A percentile compares a stretch with the other conserved stretches of the same genome.
phyloP scores from a whole-genome alignment of 208 protist genomes.

The Novymonas esmeraldas region DNA sequence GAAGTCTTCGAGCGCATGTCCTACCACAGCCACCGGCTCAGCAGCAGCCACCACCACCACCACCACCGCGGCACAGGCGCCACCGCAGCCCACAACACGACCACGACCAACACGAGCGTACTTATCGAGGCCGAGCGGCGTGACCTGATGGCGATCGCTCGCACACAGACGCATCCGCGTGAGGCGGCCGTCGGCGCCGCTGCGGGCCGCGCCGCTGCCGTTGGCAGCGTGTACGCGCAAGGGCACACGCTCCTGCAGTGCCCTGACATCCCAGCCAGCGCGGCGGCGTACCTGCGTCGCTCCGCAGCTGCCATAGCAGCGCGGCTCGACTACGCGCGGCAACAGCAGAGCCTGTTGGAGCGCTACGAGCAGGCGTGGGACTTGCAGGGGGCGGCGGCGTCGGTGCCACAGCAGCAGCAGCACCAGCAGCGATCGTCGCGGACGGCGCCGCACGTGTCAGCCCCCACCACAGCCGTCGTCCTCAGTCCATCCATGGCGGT shows the following conservation, averaged over 20 bases:
- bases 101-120: constrained; percentile 22
- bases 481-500: neutral
- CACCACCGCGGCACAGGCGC: neutral
- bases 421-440: neutral
- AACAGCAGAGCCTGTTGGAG: constrained; percentile 8
- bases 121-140: constrained; percentile 28
- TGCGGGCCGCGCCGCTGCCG: neutral
- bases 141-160: constrained; percentile 16
- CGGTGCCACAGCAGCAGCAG: neutral
- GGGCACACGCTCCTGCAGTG: constrained; percentile 27
- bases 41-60: neutral
- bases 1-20: constrained; percentile 47
- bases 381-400: neutral
- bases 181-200: neutral
- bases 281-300: constrained; percentile 34
- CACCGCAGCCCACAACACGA: constrained; percentile 4
- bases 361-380: constrained; percentile 19
- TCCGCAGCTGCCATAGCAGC: constrained; percentile 12
- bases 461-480: neutral
- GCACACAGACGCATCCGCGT: constrained; percentile 15
- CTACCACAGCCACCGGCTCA: constrained; percentile 19
- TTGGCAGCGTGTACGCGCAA: constrained; percentile 15
- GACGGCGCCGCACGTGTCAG: neutral
- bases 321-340: constrained; percentile 29
- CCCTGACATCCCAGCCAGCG: constrained; percentile 23